Evolutionary conservation across 2,329 filamentous ascomycete genomes (phyloP), one percentile per base, ranked within the genome.

Genomic region (Diaporthe vaccinii): DNA sequence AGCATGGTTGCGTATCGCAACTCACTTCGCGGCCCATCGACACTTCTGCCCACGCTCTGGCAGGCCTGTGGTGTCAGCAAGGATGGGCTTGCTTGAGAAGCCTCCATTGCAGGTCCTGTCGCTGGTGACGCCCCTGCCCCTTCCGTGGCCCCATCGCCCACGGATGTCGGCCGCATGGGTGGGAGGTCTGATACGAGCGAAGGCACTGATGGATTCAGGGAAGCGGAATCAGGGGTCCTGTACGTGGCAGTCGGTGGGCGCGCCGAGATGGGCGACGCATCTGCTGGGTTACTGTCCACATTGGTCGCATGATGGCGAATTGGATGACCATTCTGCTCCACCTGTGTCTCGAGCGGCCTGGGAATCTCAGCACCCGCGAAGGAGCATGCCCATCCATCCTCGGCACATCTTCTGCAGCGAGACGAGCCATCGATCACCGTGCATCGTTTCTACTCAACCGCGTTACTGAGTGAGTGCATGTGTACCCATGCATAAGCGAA

Each of bases 331-430:
- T 58, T 36, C 31, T 36, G 55, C 17, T 28, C 20, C 20, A n/a
- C 5, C 20, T 49, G 20, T 22, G 46, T n/a, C 46, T 7, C 20
- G 44, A 57, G 1, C 2, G 53, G 53, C 5, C 31, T 36, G 6
- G 36, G 36, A 22, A 62, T 20, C 36, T 28, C 58, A 20, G 22
- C 58, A 25, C 22, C 14, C 12, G 36, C 10, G n/a, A 62, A 62
- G n/a, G 58, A 62, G 36, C 58, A 62, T 14, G n/a, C 15, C 36
- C 39, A 62, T 41, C 58, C 39, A 62, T 62, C 58, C 2, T 62
- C 58, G 15, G 58, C 58, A 62, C 58, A 62, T 44, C 58, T 62
- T 41, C 58, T 62, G 15, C 58, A 44, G 58, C 36, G 58, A 41
- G 58, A 44, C 4, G n/a, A 44, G 4, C 39, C 14, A 3, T 62